A percentile compares a stretch with the other conserved stretches of the same genome.
phyloP scores from a whole-genome alignment of 106 monocot species.

The Apostasia shenzhenica region DNA sequence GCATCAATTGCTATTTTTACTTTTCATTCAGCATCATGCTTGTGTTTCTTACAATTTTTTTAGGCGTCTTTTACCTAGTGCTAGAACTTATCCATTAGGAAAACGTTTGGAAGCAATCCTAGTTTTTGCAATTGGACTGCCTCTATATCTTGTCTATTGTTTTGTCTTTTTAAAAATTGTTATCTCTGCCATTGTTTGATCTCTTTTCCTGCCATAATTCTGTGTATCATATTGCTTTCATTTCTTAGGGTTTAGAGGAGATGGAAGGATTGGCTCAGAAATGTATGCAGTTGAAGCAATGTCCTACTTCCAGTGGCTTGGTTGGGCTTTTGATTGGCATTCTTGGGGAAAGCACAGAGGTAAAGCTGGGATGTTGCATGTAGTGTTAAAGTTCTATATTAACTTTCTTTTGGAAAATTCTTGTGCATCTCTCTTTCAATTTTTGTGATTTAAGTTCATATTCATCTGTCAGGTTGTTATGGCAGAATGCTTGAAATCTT shows the following conservation, averaged over 20 bases:
- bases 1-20: too few relatives aligned
- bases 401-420: background rate
- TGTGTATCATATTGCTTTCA: background rate
- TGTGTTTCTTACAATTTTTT: too few relatives aligned
- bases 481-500: conserved; percentile 79
- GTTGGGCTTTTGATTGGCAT: conserved; percentile 53
- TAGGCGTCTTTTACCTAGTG: too few relatives aligned
- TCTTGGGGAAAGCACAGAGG: conserved; percentile 88
- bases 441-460: conserved; percentile 2
- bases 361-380: conserved; percentile 1
- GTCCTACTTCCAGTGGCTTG: conserved; percentile 39
- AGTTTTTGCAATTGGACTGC: too few relatives aligned
- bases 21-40: too few relatives aligned
- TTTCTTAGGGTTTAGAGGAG: conserved; percentile 79
- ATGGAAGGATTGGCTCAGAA: conserved; percentile 69
- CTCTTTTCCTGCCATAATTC: background rate
- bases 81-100: too few relatives aligned
- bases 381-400: conserved; percentile 1
- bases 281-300: conserved; percentile 70
- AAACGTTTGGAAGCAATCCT: too few relatives aligned
- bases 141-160: background rate
- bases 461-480: conserved; percentile 62
- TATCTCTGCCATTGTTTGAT: background rate
- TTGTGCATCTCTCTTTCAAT: background rate
- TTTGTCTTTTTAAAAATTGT: background rate